These are phyloP conservation scores for Rhizophora apiculata DNA, from an alignment of 345 rosid genomes.

Conservation along the genomic window DNA sequence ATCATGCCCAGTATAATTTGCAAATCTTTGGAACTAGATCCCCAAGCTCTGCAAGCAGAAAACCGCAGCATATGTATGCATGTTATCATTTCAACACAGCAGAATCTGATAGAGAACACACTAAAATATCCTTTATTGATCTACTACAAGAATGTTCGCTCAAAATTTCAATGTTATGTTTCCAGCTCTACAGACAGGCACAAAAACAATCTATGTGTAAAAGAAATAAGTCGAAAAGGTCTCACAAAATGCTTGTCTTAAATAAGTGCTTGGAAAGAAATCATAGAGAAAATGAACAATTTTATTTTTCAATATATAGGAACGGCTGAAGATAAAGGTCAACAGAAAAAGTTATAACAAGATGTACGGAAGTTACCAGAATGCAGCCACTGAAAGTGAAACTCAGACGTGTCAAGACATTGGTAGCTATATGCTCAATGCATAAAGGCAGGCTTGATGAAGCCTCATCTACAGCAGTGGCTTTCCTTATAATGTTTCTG, in stretches of 20 bases:
- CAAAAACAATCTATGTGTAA: no score
- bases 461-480: conserved; percentile 48
- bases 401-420: conserved; percentile 72
- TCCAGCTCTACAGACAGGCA: no score
- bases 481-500: conserved; percentile 51
- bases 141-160: no score
- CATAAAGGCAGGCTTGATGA: conserved; percentile 60
- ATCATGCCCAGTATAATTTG: neutral
- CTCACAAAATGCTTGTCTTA: no score
- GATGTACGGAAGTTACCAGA: conserved; percentile 50
- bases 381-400: conserved; percentile 74
- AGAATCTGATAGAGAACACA: neutral
- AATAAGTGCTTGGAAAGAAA: neutral
- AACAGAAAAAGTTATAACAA: conserved; percentile 1
- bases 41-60: neutral
- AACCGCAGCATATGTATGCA: neutral
- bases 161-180: no score
- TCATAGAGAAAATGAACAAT: neutral
- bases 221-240: no score
- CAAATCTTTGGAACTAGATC: neutral
- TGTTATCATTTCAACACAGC: neutral
- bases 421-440: conserved; percentile 74
- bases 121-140: no score
- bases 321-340: neutral
- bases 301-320: neutral